Evolutionary conservation across 345 rosid species (phyloP).

Genomic region (Schrenkiella parvula): DNA sequence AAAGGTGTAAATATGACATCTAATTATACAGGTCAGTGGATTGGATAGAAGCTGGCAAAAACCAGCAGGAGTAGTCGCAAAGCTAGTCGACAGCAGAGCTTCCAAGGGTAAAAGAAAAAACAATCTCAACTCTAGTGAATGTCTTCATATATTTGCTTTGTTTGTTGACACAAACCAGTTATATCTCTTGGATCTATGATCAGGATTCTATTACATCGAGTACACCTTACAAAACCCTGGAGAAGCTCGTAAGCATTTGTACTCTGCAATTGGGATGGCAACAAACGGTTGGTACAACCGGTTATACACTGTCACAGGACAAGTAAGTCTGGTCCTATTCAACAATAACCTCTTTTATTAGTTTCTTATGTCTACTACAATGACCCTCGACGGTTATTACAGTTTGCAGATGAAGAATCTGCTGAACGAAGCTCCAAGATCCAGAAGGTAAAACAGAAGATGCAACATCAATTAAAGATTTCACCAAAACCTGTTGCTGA

Average conservation of each 20-base stretch:
- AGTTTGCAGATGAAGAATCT: conserved; percentile 66
- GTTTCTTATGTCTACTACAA: neutral
- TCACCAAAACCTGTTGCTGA: neutral
- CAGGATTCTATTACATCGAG: conserved; percentile 90
- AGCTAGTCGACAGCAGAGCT: conserved; percentile 61
- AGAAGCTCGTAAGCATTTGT: conserved; percentile 63
- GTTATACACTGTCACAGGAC: conserved; percentile 87
- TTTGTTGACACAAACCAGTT: neutral
- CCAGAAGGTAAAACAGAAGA: conserved; percentile 48
- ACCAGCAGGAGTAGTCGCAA: conserved; percentile 81
- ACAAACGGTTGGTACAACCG: conserved; percentile 89
- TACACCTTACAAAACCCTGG: conserved; percentile 87
- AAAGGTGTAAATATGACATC: neutral
- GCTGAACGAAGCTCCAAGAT: conserved; percentile 57
- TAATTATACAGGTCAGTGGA: conserved; percentile 63
- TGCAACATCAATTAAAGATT: neutral
- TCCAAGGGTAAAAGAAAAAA: conserved; percentile 45
- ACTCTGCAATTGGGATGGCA: conserved; percentile 82
- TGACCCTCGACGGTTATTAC: conserved; percentile 16
- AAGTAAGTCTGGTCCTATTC: conserved; percentile 35
- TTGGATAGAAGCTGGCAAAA: conserved; percentile 93
- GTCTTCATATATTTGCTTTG: neutral
- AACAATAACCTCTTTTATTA: neutral
- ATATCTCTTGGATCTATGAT: neutral
- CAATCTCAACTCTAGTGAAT: neutral